phyloP scores from a whole-genome alignment of 208 protist genomes.

The Crithidia sp. region DNA sequence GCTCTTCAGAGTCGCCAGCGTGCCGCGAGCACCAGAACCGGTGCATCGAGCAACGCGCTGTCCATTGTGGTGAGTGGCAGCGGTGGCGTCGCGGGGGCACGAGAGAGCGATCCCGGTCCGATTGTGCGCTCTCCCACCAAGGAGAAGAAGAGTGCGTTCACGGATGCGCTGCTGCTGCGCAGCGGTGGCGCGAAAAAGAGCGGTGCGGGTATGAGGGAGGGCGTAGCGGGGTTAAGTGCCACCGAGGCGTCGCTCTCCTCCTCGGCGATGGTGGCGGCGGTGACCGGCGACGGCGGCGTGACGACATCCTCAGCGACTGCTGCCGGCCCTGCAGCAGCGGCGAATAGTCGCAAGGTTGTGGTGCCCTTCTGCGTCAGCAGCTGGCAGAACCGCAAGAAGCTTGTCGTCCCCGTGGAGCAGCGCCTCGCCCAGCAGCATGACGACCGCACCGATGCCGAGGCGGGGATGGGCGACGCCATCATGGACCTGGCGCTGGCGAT shows the following conservation, averaged over 20 bases:
- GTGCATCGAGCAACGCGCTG: constrained; percentile 21
- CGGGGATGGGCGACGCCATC: constrained; percentile 55
- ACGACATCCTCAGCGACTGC: too few relatives aligned
- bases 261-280: constrained; percentile 7
- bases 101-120: constrained; percentile 38
- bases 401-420: constrained; percentile 81
- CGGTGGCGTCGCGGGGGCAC: constrained; percentile 4
- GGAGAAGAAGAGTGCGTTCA: constrained; percentile 41
- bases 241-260: constrained; percentile 4
- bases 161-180: constrained; percentile 23
- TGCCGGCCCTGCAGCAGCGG: neutral
- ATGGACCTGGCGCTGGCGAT: constrained; percentile 75
- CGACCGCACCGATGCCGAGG: constrained; percentile 18
- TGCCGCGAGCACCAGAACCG: neutral
- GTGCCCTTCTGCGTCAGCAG: constrained; percentile 78
- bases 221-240: neutral
- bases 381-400: constrained; percentile 86
- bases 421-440: constrained; percentile 65
- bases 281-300: neutral
- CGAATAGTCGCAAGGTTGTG: constrained; percentile 26
- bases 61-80: constrained; percentile 22
- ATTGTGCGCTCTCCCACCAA: constrained; percentile 81
- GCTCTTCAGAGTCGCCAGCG: constrained; percentile 23
- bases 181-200: neutral
- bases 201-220: neutral